Percentiles rank a stretch among this genome's conserved stretches.
phyloP scores from a whole-genome alignment of 345 rosid species.

The Dipteronia dyeriana region DNA sequence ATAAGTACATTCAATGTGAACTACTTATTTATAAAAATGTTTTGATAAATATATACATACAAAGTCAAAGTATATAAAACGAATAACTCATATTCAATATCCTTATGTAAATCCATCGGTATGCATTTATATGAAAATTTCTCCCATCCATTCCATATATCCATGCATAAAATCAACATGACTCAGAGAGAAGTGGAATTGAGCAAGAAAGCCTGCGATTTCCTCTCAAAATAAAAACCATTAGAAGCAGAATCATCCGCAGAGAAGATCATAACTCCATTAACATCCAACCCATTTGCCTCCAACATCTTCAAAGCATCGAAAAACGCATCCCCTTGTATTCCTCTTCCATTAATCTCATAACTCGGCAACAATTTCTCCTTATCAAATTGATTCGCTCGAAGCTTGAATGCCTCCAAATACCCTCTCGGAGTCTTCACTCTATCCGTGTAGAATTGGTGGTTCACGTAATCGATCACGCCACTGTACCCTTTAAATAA shows the following conservation, averaged over 20 bases:
- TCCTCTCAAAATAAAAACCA: slow-evolving; percentile 46
- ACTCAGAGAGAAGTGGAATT: slow-evolving; percentile 32
- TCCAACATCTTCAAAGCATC: slow-evolving; percentile 43
- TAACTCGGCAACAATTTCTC: slow-evolving; percentile 57
- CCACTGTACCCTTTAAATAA: slow-evolving; percentile 31
- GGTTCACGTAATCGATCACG: slow-evolving; percentile 51
- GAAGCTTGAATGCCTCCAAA: slow-evolving; percentile 34
- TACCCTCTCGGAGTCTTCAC: slow-evolving; percentile 33
- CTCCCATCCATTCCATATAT: no score
- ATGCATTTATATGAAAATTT: no score
- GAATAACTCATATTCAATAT: no score
- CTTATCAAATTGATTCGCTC: slow-evolving; percentile 35
- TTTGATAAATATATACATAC: no score
- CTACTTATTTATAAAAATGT: no score
- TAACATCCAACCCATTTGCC: slow-evolving; percentile 40
- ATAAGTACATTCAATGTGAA: no score
- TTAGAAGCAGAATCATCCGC: slow-evolving; percentile 45
- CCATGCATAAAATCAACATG: not conserved
- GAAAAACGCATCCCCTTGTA: slow-evolving; percentile 61
- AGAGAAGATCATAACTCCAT: slow-evolving; percentile 62
- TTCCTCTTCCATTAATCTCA: slow-evolving; percentile 58
- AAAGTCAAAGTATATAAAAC: no score
- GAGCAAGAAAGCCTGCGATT: slow-evolving; percentile 54
- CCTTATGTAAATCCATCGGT: no score
- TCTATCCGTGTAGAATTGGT: slow-evolving; percentile 59